These are phyloP conservation scores for Silene latifolia DNA, from an alignment of 148 eudicot species.

Conservation along the genomic window DNA sequence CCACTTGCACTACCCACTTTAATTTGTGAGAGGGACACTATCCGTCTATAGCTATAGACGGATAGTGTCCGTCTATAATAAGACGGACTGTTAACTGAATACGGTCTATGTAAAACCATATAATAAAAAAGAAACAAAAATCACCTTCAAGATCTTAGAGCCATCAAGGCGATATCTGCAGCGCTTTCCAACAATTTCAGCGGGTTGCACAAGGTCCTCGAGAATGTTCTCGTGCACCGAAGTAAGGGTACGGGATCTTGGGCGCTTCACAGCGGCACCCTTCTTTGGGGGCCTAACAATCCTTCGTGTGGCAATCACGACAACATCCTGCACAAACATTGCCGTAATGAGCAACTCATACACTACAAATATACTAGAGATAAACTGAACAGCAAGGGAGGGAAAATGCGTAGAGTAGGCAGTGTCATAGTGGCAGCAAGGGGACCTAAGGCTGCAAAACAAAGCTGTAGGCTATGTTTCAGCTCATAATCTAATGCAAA, in stretches of 20 bases:
- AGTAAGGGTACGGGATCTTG: slow-evolving; percentile 83
- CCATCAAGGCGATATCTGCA: slow-evolving; percentile 78
- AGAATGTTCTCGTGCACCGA: slow-evolving; percentile 24
- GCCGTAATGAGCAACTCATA: background rate
- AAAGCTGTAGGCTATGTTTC: background rate
- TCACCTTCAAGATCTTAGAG: slow-evolving; percentile 77
- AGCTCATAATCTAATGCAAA: background rate
- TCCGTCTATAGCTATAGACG: too few species aligned
- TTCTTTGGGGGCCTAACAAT: slow-evolving; percentile 86
- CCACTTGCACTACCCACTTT: too few species aligned
- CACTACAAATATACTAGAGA: background rate
- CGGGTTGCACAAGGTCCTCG: slow-evolving; percentile 58
- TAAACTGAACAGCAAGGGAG: background rate
- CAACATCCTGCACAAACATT: slow-evolving; percentile 55
- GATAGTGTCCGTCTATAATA: too few species aligned
- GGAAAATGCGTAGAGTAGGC: background rate
- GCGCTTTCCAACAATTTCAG: slow-evolving; percentile 90
- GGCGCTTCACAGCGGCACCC: slow-evolving; percentile 82
- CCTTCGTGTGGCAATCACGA: slow-evolving; percentile 76
- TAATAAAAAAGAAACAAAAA: background rate
- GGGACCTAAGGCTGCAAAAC: too few species aligned
- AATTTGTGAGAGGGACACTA: too few species aligned
- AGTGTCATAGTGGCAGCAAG: background rate
- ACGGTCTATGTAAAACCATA: background rate
- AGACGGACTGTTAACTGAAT: too few species aligned